Percentiles rank a stretch among this genome's conserved stretches.
These are phyloP conservation scores for Fusarium illudens DNA, from an alignment of 2,329 filamentous ascomycete genomes.

Conservation along the genomic window DNA sequence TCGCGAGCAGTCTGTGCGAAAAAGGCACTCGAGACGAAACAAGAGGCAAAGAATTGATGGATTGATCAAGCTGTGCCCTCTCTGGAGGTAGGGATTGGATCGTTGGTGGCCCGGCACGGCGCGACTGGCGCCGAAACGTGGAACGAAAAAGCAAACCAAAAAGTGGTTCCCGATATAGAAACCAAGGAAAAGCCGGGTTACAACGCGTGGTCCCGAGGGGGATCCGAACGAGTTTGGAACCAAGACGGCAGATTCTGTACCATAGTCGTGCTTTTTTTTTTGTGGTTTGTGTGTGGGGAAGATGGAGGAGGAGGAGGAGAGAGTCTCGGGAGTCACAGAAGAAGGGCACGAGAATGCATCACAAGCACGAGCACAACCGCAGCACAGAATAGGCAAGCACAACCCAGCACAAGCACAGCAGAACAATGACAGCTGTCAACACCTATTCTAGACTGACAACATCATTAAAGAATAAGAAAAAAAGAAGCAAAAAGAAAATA, in stretches of 20 bases:
- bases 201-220: constrained; percentile 8
- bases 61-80: background rate
- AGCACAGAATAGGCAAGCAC: background rate
- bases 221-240: constrained; percentile 10
- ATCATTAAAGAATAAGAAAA: background rate
- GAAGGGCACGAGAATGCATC: background rate
- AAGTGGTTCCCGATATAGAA: constrained; percentile 27
- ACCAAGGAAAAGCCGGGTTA: constrained; percentile 14
- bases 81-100: background rate
- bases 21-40: constrained; percentile 1
- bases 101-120: constrained; percentile 2
- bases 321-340: background rate
- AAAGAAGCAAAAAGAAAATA: background rate
- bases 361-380: background rate
- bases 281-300: constrained; percentile 9
- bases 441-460: background rate
- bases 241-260: constrained; percentile 1
- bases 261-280: constrained; percentile 3
- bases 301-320: constrained; percentile 5
- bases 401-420: background rate
- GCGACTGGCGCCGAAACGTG: constrained; percentile 12
- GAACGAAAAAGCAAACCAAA: constrained; percentile 21
- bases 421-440: background rate
- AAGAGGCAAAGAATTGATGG: constrained; percentile 2
- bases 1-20: background rate